These are phyloP conservation scores for Bacterosira constricta DNA, from an alignment of 108 stramenopile species.

Conservation along the genomic window DNA sequence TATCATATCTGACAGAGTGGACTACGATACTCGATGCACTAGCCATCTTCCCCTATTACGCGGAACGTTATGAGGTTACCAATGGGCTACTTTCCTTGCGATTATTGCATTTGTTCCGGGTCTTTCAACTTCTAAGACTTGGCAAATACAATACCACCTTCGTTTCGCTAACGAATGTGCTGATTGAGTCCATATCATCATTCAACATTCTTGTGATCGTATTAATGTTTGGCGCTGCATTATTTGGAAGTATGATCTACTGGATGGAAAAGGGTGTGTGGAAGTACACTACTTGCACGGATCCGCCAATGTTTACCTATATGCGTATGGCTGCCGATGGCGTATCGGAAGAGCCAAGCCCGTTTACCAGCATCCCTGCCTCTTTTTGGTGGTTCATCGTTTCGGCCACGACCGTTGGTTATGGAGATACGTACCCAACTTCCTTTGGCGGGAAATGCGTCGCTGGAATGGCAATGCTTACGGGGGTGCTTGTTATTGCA, in stretches of 20 bases:
- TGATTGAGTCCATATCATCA: conserved; percentile 38
- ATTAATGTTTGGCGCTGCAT: conserved; percentile 59
- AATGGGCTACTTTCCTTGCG: conserved; percentile 59
- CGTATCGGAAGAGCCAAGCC: conserved; percentile 59
- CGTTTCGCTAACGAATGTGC: conserved; percentile 49
- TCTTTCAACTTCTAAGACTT: conserved; percentile 71
- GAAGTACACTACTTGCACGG: conserved; percentile 55
- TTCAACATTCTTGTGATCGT: conserved; percentile 57
- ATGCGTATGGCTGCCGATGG: conserved; percentile 55
- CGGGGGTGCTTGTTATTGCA: conserved; percentile 75
- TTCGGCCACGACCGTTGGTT: conserved; percentile 77
- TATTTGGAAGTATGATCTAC: conserved; percentile 75
- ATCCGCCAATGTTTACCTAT: conserved; percentile 49
- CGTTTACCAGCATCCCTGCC: conserved; percentile 65
- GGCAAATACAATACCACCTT: conserved; percentile 72
- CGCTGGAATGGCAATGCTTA: conserved; percentile 62
- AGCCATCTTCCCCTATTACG: conserved; percentile 67
- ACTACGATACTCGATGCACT: conserved; percentile 55
- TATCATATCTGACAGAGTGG: conserved; percentile 38
- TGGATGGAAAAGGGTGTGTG: conserved; percentile 76
- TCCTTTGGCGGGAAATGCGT: conserved; percentile 52
- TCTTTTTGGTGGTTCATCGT: conserved; percentile 84
- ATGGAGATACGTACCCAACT: conserved; percentile 65
- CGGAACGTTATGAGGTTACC: conserved; percentile 42
- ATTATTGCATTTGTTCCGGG: conserved; percentile 58